A percentile compares a stretch with the other conserved stretches of the same genome.
Conservation (phyloP, 169 alveolate species). For the Plasmodium falciparum region DNA sequence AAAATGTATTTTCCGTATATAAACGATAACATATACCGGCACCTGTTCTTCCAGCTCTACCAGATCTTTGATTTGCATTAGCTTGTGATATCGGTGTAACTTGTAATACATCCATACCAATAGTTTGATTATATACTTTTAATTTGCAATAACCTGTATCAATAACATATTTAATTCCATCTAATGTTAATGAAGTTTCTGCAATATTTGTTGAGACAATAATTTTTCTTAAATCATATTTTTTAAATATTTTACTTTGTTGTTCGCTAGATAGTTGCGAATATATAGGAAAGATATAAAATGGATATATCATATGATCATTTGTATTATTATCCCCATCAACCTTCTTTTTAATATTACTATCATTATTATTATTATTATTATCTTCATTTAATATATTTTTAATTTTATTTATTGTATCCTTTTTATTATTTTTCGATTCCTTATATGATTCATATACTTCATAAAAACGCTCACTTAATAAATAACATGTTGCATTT, state of each 20-base stretch:
- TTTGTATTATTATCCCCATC: conserved; percentile 28
- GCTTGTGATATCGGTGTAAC: conserved; percentile 99
- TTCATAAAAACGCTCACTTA: conserved; percentile 92
- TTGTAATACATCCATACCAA: conserved; percentile 99
- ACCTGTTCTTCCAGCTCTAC: conserved; percentile 99
- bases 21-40: conserved; percentile 99
- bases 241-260: conserved; percentile 89
- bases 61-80: conserved; percentile 99
- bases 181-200: conserved; percentile 99
- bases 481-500: conserved; percentile 97
- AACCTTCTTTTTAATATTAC: conserved; percentile 29
- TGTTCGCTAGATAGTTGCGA: conserved; percentile 98
- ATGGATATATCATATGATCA: conserved; percentile 82
- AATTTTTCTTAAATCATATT: conserved; percentile 89
- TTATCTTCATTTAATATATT: conserved; percentile 11
- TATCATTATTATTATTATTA: background rate
- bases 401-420: conserved; percentile 54
- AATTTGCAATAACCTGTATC: conserved; percentile 99
- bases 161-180: conserved; percentile 98
- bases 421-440: conserved; percentile 67
- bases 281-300: conserved; percentile 98
- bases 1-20: conserved; percentile 97
- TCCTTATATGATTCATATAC: conserved; percentile 78
- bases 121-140: conserved; percentile 98
- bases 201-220: conserved; percentile 99